phyloP scores from a whole-genome alignment of 1,139 yeast genomes.

The Starmera stellimalicola region DNA sequence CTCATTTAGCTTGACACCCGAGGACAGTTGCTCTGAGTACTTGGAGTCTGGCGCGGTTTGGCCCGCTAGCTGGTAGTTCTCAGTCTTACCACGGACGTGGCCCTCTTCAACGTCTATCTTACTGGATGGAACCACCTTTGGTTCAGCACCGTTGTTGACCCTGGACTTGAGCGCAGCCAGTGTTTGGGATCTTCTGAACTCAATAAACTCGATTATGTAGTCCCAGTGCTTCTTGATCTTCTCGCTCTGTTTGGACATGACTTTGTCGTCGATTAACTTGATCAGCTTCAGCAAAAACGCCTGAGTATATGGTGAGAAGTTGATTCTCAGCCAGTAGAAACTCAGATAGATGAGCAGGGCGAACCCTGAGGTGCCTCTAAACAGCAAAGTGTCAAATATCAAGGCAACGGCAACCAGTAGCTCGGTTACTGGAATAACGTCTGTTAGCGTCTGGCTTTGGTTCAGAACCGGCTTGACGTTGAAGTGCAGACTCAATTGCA shows the following conservation, averaged over 20 bases:
- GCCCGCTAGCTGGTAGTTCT: conserved; percentile 10
- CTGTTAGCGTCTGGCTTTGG: conserved; percentile 32
- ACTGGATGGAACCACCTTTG: conserved; percentile 5
- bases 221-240: conserved; percentile 21
- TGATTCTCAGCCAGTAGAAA: conserved; percentile 63
- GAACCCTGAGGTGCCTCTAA: conserved; percentile 61
- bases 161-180: background rate
- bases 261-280: conserved; percentile 19
- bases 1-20: background rate
- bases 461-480: conserved; percentile 34
- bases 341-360: conserved; percentile 46
- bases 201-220: conserved; percentile 21
- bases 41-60: conserved; percentile 4
- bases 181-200: conserved; percentile 18
- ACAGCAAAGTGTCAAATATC: conserved; percentile 47
- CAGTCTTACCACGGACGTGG: conserved; percentile 4
- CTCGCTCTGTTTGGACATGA: conserved; percentile 22
- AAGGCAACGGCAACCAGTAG: conserved; percentile 43
- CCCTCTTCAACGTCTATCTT: conserved; percentile 5
- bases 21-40: background rate
- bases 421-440: conserved; percentile 53
- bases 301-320: conserved; percentile 29
- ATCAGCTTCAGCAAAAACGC: conserved; percentile 21
- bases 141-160: conserved; percentile 1
- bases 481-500: conserved; percentile 40